Conservation (phyloP, 768 basidiomycete genomes). For the Lepiota venenata region DNA sequence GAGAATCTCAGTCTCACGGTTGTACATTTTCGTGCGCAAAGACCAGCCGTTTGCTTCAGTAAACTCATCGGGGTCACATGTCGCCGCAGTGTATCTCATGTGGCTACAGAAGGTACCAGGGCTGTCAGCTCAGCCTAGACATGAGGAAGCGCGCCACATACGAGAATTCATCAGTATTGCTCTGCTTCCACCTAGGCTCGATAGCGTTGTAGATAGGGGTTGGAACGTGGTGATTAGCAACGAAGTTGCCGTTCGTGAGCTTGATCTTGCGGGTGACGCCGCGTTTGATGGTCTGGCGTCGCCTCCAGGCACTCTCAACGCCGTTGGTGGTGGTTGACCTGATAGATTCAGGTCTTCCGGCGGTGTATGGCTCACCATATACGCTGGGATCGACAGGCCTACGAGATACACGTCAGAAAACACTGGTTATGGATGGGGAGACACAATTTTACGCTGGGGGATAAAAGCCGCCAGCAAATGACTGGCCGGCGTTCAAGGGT, state of each 20-base stretch:
- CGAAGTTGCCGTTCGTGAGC: conserved; percentile 90
- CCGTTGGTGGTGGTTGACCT: conserved; percentile 54
- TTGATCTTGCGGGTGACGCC: conserved; percentile 92
- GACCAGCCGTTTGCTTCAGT: conserved; percentile 77
- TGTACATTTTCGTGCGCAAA: conserved; percentile 79
- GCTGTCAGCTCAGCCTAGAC: not conserved
- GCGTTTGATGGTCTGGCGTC: conserved; percentile 89
- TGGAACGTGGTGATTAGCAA: conserved; percentile 86
- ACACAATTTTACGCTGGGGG: conserved; percentile 60
- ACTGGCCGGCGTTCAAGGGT: conserved; percentile 61
- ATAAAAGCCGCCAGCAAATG: conserved; percentile 62
- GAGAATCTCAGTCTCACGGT: conserved; percentile 87
- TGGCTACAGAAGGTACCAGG: conserved; percentile 42
- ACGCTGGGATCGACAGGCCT: conserved; percentile 52
- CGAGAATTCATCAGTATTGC: conserved; percentile 88
- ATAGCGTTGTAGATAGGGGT: conserved; percentile 80
- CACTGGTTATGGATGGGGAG: conserved; percentile 1
- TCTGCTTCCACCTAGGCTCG: conserved; percentile 71
- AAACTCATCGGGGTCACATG: conserved; percentile 90
- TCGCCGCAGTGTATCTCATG: conserved; percentile 93
- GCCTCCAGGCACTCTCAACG: conserved; percentile 59
- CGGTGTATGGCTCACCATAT: conserved; percentile 64
- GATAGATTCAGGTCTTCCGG: conserved; percentile 45
- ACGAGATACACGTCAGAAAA: conserved; percentile 11
- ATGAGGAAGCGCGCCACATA: conserved; percentile 34